phyloP scores from a whole-genome alignment of 805 yeast species.

The Yamadazyma nakazawae region DNA sequence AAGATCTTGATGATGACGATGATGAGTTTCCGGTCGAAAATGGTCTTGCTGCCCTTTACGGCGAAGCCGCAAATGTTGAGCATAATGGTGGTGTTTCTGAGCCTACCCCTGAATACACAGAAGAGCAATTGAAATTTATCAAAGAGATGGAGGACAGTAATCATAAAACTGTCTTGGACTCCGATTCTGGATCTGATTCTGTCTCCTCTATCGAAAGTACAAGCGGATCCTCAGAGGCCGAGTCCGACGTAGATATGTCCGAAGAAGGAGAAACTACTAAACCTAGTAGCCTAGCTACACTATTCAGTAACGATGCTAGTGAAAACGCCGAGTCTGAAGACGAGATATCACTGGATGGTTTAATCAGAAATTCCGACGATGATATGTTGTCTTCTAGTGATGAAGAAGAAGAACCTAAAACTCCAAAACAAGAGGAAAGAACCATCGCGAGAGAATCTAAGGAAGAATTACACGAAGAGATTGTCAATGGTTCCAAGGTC shows the following conservation, averaged over 20 bases:
- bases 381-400: conserved; percentile 20
- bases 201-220: conserved; percentile 12
- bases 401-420: conserved; percentile 30
- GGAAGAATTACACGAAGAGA: conserved; percentile 17
- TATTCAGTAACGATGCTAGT: conserved; percentile 12
- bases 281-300: conserved; percentile 16
- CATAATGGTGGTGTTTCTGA: conserved; percentile 16
- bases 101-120: conserved; percentile 24
- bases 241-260: conserved; percentile 12
- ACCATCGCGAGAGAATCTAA: background rate
- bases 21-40: conserved; percentile 13
- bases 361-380: conserved; percentile 17
- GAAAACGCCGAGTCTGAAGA: conserved; percentile 19
- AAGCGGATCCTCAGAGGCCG: background rate
- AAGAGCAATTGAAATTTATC: conserved; percentile 31
- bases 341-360: conserved; percentile 14
- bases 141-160: conserved; percentile 12
- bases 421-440: conserved; percentile 21
- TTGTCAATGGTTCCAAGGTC: conserved; percentile 41
- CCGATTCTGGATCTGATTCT: conserved; percentile 14
- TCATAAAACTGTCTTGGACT: background rate
- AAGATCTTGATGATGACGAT: background rate
- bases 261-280: conserved; percentile 14
- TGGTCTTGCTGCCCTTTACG: conserved; percentile 34
- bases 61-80: conserved; percentile 10